Base-by-base conservation (phyloP, 148 eudicot genomes). In the Heliosperma pusillum region DNA sequence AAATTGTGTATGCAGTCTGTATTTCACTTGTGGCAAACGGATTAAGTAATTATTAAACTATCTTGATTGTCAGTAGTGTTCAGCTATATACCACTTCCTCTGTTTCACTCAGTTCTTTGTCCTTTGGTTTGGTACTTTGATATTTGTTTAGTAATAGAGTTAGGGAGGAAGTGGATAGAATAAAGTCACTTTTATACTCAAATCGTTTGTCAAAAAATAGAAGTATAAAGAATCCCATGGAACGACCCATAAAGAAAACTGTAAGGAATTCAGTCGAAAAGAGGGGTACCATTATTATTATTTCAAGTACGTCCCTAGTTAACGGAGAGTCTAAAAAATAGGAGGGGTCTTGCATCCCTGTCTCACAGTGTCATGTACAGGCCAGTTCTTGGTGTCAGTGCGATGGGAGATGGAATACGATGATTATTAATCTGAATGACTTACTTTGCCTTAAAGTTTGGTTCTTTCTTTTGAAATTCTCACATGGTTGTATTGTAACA, bases 1-100 rank as follows among this genome's bases (percentile, higher is more conserved):
- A 3, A n/a, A 66, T 72, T 68, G 1, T 45, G 19, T 36, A 22
- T 55, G 25, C 63, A 29, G 42, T 83, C 22, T 25, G 26, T 60
- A 33, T 10, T 76, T 56, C 20, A 16, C 44, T 59, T 73, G n/a
- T 60, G 57, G 76, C 63, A 65, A 70, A 52, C 27, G n/a, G n/a
- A n/a, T n/a, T n/a, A n/a, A n/a, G n/a, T 42, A 22, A 52, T 36
- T 4, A 17, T 47, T 36, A 53, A 40, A 70, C 15, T n/a, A 29
- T 69, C 42, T 24, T 50, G 17, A n/a, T 62, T 56, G 30, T 20
- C 30, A 22, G 27, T 33, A 7, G 67, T 12, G 0, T 17, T 81
- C 8, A 21, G 50, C 47, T 33, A 9, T 30, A 33, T 30, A 33
- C 45, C 7, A 36, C 42, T 36, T 10, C 42, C 42, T 36, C 42